Conservation (phyloP, 78 protist genomes). For the Tieghemostelium lacteum region DNA sequence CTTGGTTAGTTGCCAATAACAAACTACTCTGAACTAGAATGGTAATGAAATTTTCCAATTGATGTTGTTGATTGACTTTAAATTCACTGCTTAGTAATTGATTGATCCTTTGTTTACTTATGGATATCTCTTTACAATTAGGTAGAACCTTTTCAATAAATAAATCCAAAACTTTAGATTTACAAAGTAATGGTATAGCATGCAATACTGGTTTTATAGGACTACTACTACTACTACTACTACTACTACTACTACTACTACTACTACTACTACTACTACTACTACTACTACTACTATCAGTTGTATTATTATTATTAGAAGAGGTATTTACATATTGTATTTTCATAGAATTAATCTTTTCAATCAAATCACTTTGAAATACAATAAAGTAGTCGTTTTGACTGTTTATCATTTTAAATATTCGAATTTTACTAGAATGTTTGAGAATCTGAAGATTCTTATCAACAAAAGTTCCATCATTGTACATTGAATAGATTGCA, state of each 20-base stretch:
- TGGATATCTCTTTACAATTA: slow-evolving; percentile 11
- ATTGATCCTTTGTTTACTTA: slow-evolving; percentile 6
- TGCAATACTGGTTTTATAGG: neutral
- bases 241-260: no score
- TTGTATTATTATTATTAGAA: neutral
- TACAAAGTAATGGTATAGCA: neutral
- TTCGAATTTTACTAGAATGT: slow-evolving; percentile 21
- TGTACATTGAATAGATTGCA: slow-evolving; percentile 2
- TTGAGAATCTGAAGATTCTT: slow-evolving; percentile 19
- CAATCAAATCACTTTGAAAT: slow-evolving; percentile 22
- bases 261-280: neutral
- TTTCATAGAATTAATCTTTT: slow-evolving; percentile 2
- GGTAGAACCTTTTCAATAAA: slow-evolving; percentile 20
- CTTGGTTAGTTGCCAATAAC: slow-evolving; percentile 35
- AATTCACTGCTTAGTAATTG: neutral
- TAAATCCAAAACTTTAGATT: slow-evolving; percentile 17
- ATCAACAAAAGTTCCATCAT: slow-evolving; percentile 24
- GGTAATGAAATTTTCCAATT: neutral
- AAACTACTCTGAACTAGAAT: slow-evolving; percentile 36
- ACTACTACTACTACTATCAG: no score
- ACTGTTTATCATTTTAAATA: slow-evolving; percentile 41
- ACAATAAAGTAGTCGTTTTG: slow-evolving; percentile 33
- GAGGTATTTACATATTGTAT: neutral
- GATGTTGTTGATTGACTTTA: neutral
- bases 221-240: neutral